Evolutionary conservation across 2,329 filamentous ascomycete species (phyloP).

Genomic region (Monilinia polystroma): DNA sequence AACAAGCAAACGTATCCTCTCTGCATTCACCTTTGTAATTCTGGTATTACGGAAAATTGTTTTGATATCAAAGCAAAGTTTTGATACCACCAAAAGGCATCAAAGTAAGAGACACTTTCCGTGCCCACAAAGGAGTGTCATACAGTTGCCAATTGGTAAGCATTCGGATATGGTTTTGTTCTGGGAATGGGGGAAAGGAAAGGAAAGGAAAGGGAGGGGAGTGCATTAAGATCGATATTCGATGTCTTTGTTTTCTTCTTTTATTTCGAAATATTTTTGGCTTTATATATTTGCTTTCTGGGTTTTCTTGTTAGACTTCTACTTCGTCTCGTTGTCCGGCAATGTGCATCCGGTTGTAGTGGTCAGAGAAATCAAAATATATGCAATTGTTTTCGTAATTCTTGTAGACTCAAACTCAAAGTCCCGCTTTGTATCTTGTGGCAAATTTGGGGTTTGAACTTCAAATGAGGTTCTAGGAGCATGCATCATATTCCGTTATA

Average conservation of each 20-base stretch:
- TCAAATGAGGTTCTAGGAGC: neutral
- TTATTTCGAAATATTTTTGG: neutral
- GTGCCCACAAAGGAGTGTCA: neutral
- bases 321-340: neutral
- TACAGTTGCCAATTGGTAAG: neutral
- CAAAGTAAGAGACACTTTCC: neutral
- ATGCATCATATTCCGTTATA: neutral
- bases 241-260: neutral
- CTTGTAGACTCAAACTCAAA: neutral
- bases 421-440: neutral
- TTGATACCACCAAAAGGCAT: neutral
- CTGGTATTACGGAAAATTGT: neutral
- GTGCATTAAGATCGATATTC: neutral
- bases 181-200: too few relatives aligned
- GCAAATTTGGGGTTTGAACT: neutral
- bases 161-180: neutral
- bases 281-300: neutral
- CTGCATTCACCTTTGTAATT: neutral
- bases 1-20: neutral
- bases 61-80: neutral
- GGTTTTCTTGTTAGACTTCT: neutral
- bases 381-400: too few relatives aligned
- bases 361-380: neutral
- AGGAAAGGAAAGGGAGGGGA: too few relatives aligned
- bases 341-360: neutral